Evolutionary conservation across 2,329 filamentous ascomycete species (phyloP).

Genomic region (Botrytis porri): DNA sequence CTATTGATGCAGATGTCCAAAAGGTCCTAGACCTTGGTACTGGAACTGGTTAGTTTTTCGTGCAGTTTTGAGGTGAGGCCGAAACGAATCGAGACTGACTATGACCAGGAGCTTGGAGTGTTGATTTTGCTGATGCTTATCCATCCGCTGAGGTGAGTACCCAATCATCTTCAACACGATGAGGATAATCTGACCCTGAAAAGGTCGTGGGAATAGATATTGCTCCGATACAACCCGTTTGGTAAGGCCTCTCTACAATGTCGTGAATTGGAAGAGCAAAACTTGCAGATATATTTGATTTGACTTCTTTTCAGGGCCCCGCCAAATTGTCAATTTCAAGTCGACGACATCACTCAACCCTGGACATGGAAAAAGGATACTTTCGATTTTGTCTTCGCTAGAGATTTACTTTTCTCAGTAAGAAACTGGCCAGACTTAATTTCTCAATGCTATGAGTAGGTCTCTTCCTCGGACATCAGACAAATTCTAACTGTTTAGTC

Average conservation of each 20-base stretch:
- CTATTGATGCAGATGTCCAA: neutral
- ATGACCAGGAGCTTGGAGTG: neutral
- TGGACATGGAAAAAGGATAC: neutral
- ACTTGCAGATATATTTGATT: neutral
- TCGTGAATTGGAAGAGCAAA: neutral
- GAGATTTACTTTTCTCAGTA: neutral
- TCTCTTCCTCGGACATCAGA: neutral
- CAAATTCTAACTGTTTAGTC: neutral
- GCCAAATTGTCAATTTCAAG: neutral
- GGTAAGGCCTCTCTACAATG: neutral
- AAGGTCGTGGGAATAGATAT: neutral
- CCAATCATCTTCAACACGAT: neutral
- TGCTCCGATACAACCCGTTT: neutral
- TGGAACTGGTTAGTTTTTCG: neutral
- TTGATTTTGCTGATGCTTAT: neutral
- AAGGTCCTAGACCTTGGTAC: neutral
- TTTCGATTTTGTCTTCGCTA: neutral
- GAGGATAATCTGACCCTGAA: neutral
- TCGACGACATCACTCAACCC: neutral
- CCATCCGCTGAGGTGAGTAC: neutral
- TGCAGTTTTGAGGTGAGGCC: neutral
- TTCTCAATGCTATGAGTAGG: neutral
- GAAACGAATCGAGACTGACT: neutral
- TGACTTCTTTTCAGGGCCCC: neutral
- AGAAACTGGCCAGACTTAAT: neutral